Evolutionary conservation across 2,329 filamentous ascomycete species (phyloP).

Genomic region (Colletotrichum sp.): DNA sequence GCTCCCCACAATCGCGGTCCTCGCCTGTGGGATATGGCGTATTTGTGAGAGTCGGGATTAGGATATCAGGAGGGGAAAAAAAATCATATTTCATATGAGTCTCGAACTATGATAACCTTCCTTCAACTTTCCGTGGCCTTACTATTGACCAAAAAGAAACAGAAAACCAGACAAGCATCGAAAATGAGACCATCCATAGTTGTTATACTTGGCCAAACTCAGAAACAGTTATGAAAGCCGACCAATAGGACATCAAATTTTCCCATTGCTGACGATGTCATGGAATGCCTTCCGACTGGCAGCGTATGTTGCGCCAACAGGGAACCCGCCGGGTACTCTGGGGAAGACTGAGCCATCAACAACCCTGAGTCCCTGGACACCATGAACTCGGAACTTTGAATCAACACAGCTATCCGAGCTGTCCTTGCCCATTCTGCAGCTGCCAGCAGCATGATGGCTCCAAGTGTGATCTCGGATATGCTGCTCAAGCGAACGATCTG

Average conservation of each 20-base stretch:
- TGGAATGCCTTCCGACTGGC: background rate
- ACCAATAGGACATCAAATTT: background rate
- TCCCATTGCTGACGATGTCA: background rate
- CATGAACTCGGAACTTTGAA: conserved; percentile 57
- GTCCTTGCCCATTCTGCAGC: conserved; percentile 60
- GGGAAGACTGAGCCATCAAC: conserved; percentile 64
- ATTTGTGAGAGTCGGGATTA: background rate
- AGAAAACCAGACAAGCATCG: background rate
- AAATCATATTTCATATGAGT: background rate
- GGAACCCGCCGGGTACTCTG: background rate
- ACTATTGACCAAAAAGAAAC: background rate
- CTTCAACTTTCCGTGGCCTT: background rate
- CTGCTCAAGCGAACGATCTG: conserved; percentile 40
- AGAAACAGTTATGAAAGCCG: background rate
- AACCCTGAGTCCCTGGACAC: conserved; percentile 57
- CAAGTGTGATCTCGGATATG: conserved; percentile 51
- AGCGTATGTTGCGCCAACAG: background rate
- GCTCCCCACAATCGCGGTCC: background rate
- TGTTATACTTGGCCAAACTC: background rate
- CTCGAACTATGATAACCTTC: background rate
- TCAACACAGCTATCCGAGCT: conserved; percentile 54
- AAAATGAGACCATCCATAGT: background rate
- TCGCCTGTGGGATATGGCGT: background rate
- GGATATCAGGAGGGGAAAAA: too few species aligned
- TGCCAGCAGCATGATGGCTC: conserved; percentile 62